Percentiles rank a stretch among this genome's conserved stretches.
phyloP scores from a whole-genome alignment of 306 rosid species.

The Arachis stenosperma region DNA sequence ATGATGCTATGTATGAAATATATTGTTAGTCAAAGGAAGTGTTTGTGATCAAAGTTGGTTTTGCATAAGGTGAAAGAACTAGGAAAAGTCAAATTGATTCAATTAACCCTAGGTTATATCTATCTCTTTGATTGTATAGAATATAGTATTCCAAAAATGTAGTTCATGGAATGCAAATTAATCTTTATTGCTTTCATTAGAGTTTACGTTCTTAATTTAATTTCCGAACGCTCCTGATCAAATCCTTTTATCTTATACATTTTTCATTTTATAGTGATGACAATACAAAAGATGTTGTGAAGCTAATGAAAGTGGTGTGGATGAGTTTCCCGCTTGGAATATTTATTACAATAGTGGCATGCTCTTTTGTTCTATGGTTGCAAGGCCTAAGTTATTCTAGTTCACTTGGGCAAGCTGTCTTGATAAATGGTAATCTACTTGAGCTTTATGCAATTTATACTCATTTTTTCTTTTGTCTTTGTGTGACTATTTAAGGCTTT shows the following conservation, averaged over 20 bases:
- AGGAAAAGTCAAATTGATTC: conserved; percentile 16
- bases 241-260: conserved; percentile 17
- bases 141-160: conserved; percentile 16
- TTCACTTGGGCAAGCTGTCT: conserved; percentile 83
- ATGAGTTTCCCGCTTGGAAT: conserved; percentile 80
- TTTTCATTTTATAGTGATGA: conserved; percentile 58
- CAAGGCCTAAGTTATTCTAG: conserved; percentile 61
- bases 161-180: conserved; percentile 9
- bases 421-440: conserved; percentile 75
- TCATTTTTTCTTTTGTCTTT: conserved; percentile 10
- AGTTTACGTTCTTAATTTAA: neutral
- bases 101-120: conserved; percentile 15
- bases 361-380: conserved; percentile 78
- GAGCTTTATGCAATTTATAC: neutral
- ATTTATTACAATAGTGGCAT: conserved; percentile 65
- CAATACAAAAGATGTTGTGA: conserved; percentile 61
- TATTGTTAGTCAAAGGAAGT: neutral
- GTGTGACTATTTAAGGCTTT: conserved; percentile 16
- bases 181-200: conserved; percentile 17
- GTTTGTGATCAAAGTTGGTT: neutral
- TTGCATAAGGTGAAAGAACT: conserved; percentile 27
- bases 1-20: conserved; percentile 23
- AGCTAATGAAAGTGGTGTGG: conserved; percentile 90
- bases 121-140: conserved; percentile 30
- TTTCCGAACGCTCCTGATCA: neutral